Conservation (phyloP, 345 rosid species). For the Camelina sativa region DNA sequence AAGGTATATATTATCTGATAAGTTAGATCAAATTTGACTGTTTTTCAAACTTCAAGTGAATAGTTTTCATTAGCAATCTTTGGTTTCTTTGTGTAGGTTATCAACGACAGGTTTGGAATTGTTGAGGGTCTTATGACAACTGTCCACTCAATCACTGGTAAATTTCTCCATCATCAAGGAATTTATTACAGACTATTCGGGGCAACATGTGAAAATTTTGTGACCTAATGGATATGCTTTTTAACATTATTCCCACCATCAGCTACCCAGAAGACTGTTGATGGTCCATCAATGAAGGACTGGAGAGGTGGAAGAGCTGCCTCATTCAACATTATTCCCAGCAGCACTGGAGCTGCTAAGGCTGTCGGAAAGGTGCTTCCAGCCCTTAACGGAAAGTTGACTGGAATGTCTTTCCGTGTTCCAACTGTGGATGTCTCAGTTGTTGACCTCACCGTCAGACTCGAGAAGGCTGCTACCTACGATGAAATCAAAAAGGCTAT, state of each 20-base stretch:
- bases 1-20: slow-evolving; percentile 51
- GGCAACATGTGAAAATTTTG: background rate
- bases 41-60: background rate
- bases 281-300: slow-evolving; percentile 93
- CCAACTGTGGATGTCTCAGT: slow-evolving; percentile 92
- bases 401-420: slow-evolving; percentile 98
- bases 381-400: slow-evolving; percentile 72
- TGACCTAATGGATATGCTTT: background rate
- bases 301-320: slow-evolving; percentile 99
- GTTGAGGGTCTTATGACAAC: slow-evolving; percentile 98
- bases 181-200: background rate
- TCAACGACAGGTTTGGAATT: slow-evolving; percentile 85
- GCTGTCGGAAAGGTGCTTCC: slow-evolving; percentile 93
- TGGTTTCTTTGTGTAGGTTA: slow-evolving; percentile 54
- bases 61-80: background rate
- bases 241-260: too few species aligned
- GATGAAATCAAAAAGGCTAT: slow-evolving; percentile 74
- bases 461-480: slow-evolving; percentile 72
- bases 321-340: slow-evolving; percentile 92
- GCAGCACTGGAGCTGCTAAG: slow-evolving; percentile 97
- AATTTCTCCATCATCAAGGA: background rate
- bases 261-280: slow-evolving; percentile 97
- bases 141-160: slow-evolving; percentile 86
- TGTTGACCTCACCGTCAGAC: slow-evolving; percentile 87
- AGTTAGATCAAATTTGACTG: background rate